Evolutionary conservation across 2,329 filamentous ascomycete species (phyloP).

Genomic region (Penicillium polonicum): DNA sequence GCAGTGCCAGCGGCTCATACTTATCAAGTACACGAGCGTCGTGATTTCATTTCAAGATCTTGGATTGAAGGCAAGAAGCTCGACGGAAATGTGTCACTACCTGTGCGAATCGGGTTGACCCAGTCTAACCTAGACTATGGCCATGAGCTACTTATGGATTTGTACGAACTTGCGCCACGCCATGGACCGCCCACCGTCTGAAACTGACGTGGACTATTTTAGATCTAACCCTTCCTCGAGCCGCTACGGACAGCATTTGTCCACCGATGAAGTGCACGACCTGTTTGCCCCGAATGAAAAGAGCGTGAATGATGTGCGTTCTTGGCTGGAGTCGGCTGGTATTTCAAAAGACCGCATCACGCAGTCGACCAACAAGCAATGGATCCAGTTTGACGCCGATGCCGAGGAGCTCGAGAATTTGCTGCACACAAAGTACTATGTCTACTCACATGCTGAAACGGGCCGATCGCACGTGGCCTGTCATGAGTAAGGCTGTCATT

Average conservation of each 20-base stretch:
- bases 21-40: constrained; percentile 35
- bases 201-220: background rate
- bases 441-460: constrained; percentile 37
- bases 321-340: constrained; percentile 31
- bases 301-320: constrained; percentile 29
- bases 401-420: constrained; percentile 40
- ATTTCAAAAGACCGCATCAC: constrained; percentile 27
- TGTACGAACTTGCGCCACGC: constrained; percentile 21
- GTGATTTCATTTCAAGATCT: constrained; percentile 26
- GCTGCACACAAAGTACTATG: constrained; percentile 41
- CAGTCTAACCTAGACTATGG: constrained; percentile 31
- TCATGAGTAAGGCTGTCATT: constrained; percentile 33
- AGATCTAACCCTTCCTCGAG: constrained; percentile 40
- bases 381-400: constrained; percentile 43
- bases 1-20: constrained; percentile 24
- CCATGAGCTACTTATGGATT: constrained; percentile 33
- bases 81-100: constrained; percentile 21
- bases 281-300: constrained; percentile 37
- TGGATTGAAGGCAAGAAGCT: constrained; percentile 30
- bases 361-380: constrained; percentile 36
- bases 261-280: constrained; percentile 33
- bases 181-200: background rate
- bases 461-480: constrained; percentile 40
- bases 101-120: constrained; percentile 28
- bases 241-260: constrained; percentile 37